These are phyloP conservation scores for Shiraia sp. DNA, from an alignment of 2,329 filamentous ascomycete species.

Conservation along the genomic window DNA sequence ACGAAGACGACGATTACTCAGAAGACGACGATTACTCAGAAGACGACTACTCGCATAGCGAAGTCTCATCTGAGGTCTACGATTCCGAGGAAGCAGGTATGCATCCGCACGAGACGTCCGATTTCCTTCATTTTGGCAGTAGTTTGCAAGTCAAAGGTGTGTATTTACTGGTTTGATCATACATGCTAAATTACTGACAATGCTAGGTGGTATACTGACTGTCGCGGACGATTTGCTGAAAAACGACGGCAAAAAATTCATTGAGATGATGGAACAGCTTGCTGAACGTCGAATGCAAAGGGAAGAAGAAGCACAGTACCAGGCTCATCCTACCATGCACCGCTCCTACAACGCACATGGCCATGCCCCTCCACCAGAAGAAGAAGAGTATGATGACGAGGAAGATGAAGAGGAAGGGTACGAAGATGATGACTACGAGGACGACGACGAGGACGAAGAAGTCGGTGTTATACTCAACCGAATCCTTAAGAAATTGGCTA, in stretches of 20 bases:
- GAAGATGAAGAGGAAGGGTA: conserved; percentile 64
- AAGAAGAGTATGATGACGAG: conserved; percentile 77
- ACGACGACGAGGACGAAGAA: conserved; percentile 41
- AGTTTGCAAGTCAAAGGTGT: conserved; percentile 90
- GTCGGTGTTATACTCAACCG: conserved; percentile 31
- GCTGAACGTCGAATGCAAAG: conserved; percentile 96
- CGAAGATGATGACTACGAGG: conserved; percentile 62
- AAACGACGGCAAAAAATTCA: conserved; percentile 99
- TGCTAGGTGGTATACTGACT: conserved; percentile 89
- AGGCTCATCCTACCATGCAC: conserved; percentile 60
- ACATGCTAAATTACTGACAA: conserved; percentile 25
- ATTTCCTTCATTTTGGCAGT: conserved; percentile 97
- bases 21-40: conserved; percentile 61
- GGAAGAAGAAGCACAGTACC: conserved; percentile 82
- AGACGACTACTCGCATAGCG: conserved; percentile 56
- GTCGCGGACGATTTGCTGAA: conserved; percentile 98
- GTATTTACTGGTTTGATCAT: conserved; percentile 7
- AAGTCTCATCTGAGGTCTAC: conserved; percentile 69
- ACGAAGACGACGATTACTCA: conserved; percentile 57
- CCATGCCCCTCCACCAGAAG: conserved; percentile 69
- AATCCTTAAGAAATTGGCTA: conserved; percentile 23
- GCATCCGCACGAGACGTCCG: conserved; percentile 70
- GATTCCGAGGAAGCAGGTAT: conserved; percentile 66
- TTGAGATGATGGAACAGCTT: conserved; percentile 99
- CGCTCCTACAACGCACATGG: conserved; percentile 61